A percentile compares a stretch with the other conserved stretches of the same genome.
phyloP scores from a whole-genome alignment of 2,329 filamentous ascomycete species.

The Sarocladiaceae sp. region DNA sequence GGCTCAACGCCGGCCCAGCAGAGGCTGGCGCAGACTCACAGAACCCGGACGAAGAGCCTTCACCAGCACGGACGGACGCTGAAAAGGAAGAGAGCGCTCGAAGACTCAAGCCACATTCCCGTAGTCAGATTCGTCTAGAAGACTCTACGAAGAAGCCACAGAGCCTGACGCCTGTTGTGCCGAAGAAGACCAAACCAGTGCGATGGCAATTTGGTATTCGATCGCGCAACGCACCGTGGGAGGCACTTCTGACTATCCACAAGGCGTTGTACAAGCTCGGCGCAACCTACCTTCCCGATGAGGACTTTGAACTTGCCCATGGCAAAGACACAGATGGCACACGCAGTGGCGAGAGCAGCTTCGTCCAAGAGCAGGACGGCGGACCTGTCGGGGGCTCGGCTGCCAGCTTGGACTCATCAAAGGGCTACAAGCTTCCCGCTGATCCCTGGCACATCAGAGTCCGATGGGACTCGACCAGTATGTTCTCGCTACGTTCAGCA shows the following conservation, averaged over 20 bases:
- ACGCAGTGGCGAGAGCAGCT: conserved; percentile 32
- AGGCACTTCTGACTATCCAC: conserved; percentile 93
- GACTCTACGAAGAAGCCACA: conserved; percentile 54
- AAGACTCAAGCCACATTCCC: conserved; percentile 78
- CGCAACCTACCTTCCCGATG: conserved; percentile 74
- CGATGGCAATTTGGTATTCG: conserved; percentile 98
- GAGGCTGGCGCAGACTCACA: conserved; percentile 28
- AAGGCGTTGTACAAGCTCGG: conserved; percentile 83
- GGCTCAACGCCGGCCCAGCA: conserved; percentile 48
- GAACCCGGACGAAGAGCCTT: conserved; percentile 25
- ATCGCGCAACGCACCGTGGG: conserved; percentile 86
- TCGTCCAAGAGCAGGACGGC: conserved; percentile 31
- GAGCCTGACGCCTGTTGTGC: conserved; percentile 54
- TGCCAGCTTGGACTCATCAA: conserved; percentile 42
- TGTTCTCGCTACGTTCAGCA: conserved; percentile 28
- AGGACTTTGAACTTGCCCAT: conserved; percentile 47
- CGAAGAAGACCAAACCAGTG: conserved; percentile 70
- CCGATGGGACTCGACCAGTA: conserved; percentile 78
- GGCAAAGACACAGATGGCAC: conserved; percentile 31
- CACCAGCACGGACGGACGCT: conserved; percentile 51
- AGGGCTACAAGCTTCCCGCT: conserved; percentile 77
- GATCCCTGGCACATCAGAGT: conserved; percentile 94
- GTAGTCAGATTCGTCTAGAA: conserved; percentile 63
- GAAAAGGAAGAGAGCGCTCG: conserved; percentile 78
- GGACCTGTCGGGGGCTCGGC: conserved; percentile 27